These are phyloP conservation scores for Lachancea lanzarotensis DNA, from an alignment of 805 yeast species.

Conservation along the genomic window DNA sequence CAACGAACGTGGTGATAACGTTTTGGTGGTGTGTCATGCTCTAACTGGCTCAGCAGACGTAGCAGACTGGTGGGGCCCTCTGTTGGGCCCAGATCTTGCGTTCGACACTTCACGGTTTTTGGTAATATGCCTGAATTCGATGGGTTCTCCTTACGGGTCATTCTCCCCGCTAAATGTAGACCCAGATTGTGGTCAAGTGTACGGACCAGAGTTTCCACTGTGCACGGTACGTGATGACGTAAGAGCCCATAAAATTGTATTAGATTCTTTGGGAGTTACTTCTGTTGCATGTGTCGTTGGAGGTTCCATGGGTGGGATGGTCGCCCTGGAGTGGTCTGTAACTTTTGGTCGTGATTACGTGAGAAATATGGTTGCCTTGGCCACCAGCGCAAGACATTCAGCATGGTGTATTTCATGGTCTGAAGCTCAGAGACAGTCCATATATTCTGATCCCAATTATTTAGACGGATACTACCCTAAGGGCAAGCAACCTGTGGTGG, in stretches of 20 bases:
- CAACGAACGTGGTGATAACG: constrained; percentile 63
- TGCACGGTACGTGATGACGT: constrained; percentile 94
- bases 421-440: constrained; percentile 94
- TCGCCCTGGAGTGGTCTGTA: constrained; percentile 75
- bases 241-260: constrained; percentile 62
- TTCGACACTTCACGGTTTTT: constrained; percentile 87
- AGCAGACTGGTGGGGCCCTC: constrained; percentile 98
- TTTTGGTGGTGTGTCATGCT: constrained; percentile 90
- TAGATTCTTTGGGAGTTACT: constrained; percentile 75
- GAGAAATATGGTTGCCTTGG: constrained; percentile 67
- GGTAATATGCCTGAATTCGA: constrained; percentile 81
- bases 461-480: constrained; percentile 79
- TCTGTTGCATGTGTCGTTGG: constrained; percentile 83
- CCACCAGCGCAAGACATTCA: constrained; percentile 89
- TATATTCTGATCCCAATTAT: constrained; percentile 91
- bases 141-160: constrained; percentile 95
- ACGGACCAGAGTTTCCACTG: constrained; percentile 93
- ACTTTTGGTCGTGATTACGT: constrained; percentile 64
- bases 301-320: constrained; percentile 99
- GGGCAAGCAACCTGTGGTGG: constrained; percentile 76
- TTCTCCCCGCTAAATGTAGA: constrained; percentile 86
- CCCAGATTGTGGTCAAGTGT: constrained; percentile 63
- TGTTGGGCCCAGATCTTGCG: constrained; percentile 72
- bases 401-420: constrained; percentile 99
- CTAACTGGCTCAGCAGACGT: constrained; percentile 94